Evolutionary conservation across 1,139 yeast species (phyloP), one percentile per base, ranked within the genome.

Genomic region (Magnusiomyces clavatus): DNA sequence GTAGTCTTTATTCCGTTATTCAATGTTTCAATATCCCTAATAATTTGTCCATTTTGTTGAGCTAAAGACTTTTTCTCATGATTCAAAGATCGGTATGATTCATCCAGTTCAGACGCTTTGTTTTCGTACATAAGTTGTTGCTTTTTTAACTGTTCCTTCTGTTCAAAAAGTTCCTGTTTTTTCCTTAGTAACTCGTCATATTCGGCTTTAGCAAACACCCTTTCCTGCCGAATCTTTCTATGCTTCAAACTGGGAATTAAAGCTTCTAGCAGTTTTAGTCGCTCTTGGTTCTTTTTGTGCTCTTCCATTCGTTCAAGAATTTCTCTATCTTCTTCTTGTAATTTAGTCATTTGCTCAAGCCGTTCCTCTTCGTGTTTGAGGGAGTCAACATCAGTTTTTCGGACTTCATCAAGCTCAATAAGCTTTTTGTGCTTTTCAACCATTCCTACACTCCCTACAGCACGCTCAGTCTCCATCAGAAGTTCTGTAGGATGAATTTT

Each of bases 391-490:
- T 77, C 61, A 31, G 66, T 14, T 6, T 44, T 35, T 19, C 60
- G 56, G 35, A 68, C 67, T 4, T 60, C 65, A 59, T 86, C 89
- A 14, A 78, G 68, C 10, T 66, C 67, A 39, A 81, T 83, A 51
- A 88, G 72, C 31, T 70, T 62, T 13, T 77, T 77, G 60, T 92
- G 95, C 55, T 75, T 74, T 2, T 69, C 67, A 20, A 81, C 66
- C 57, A 90, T 69, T 42, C 77, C 74, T 1, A 81, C 80, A 52
- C 81, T 73, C 10, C 87, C 88, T 41, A 89, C 77, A 0, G 97
- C 89, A 52, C 95, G 73, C 63, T 89, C 88, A 0, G 96, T 87
- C 61, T 87, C 95, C 37, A 75, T 63, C 11, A 94, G 72, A 11
- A 92, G 69, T 57, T 82, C 81, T 56, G 85, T 90, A 0, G 95